Conservation (phyloP, 352 stramenopile genomes). For the Phytophthora citrophthora region DNA sequence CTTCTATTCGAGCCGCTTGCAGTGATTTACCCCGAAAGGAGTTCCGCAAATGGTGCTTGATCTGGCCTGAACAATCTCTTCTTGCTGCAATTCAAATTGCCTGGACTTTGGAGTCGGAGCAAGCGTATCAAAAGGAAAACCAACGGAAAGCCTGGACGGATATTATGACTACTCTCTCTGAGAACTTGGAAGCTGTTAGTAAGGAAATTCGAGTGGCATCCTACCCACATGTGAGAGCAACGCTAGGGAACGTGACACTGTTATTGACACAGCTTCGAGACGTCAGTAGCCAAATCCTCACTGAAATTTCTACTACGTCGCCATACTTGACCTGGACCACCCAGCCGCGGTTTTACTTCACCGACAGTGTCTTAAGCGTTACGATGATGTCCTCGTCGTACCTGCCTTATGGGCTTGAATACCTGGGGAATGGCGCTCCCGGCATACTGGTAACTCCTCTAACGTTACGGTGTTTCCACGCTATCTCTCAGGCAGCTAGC, state of each 20-base stretch:
- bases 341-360: slow-evolving; percentile 73
- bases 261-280: slow-evolving; percentile 61
- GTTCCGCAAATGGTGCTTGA: slow-evolving; percentile 83
- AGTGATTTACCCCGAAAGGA: slow-evolving; percentile 76
- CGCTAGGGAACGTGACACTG: slow-evolving; percentile 57
- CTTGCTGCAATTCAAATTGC: slow-evolving; percentile 53
- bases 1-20: slow-evolving; percentile 62
- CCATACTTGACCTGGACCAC: slow-evolving; percentile 57
- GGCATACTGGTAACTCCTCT: slow-evolving; percentile 58
- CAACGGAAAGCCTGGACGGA: slow-evolving; percentile 41
- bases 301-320: slow-evolving; percentile 36
- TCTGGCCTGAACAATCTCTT: slow-evolving; percentile 82
- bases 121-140: slow-evolving; percentile 35
- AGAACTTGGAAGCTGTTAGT: slow-evolving; percentile 43
- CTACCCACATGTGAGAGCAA: slow-evolving; percentile 35
- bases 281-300: slow-evolving; percentile 40
- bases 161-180: slow-evolving; percentile 32
- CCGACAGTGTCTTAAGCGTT: slow-evolving; percentile 56
- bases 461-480: slow-evolving; percentile 68
- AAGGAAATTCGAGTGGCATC: slow-evolving; percentile 62
- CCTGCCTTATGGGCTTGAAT: slow-evolving; percentile 76
- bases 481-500: slow-evolving; percentile 47
- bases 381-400: slow-evolving; percentile 53
- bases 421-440: slow-evolving; percentile 54
- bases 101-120: slow-evolving; percentile 72